Base-by-base conservation (phyloP, 305 asterid genomes). In the Solanum hybrid region DNA sequence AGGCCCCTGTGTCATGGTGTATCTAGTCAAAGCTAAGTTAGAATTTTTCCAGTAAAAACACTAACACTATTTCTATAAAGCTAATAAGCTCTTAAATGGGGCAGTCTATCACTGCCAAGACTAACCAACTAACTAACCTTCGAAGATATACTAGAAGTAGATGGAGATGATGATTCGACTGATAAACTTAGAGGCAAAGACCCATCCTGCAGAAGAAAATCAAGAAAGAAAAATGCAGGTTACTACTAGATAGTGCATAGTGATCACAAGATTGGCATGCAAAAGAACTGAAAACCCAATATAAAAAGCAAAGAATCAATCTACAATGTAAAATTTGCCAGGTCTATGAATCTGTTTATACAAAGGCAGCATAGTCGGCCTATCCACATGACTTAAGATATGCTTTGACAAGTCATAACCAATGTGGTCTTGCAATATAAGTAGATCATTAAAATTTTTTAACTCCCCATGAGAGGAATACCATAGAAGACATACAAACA, bases 101-200 rank as follows among this genome's bases (percentile, higher is more conserved):
- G 36, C 76, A 82, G 78, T 31, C 40, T 16, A 87, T 84, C 13
- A 22, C 31, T 61, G 26, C 86, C 34, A 34, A 10, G 37, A 78
- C 18, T 36, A 78, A 81, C 86, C 67, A 39, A 87, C 33, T 81
- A 42, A 29, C 84, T 69, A 82, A 92, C 95, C 93, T 91, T 93
- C 80, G 14, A 89, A 90, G 92, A 86, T 87, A 92, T 93, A 89
- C 89, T 92, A 33, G 93, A 91, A 22, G 95, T 83, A 87, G 96
- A 94, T 34, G 98, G 94, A 86, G 99, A 91, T 51, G 95, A 93
- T 39, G 92, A 91, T 88, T 94, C 96, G 8, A 83, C 42, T 39
- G 89, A 90, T 79, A 93, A 87, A 91, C 61, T 92, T 74, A 93
- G 35, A 64, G 99, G 97, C 90, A 95, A 89, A 33, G 97, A 93